Base-by-base conservation (phyloP, 495 filamentous ascomycete species). In the Tuber brumale region DNA sequence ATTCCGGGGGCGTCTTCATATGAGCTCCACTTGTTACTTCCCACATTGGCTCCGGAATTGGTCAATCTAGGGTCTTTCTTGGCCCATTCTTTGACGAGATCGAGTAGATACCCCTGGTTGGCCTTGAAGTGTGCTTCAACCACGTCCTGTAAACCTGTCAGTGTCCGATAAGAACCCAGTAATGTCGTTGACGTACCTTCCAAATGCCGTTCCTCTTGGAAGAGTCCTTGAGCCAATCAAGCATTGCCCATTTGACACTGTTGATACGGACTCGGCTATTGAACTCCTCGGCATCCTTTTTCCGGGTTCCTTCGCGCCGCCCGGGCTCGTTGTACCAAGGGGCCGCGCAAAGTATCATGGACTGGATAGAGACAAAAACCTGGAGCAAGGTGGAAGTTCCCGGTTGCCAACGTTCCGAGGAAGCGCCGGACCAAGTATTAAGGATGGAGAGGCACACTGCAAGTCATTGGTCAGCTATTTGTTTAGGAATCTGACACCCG, bases 261-360 rank as follows among this genome's bases (percentile, higher is more conserved):
- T 82, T 74, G 2, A 37, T 31, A 66, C 84, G 85, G 14, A 87
- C 79, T 2, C 72, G 69, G 3, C 79, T 70, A 73, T 86, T 88
- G 80, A 87, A 87, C 3, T 70, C 70, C 14, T 83, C 57, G 2
- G 82, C 83, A 16, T 74, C 57, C 3, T 70, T 44, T 19, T 81
- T 77, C 51, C 84, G 76, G 7, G 76, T 42, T 9, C 44, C 23
- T 6, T 66, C 44, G 74, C 88, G 86, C 42, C 82, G 81, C 19
- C 87, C 86, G 0, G 89, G 89, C 76, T 91, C 88, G 81, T 90
- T 91, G 84, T 86, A 87, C 83, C 85, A 88, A 5, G 90, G 90
- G 41, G 87, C 73, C 6, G 86, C 87, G 73, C 85, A 87, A 73
- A 91, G 85, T 51, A 91, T 86, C 89, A 91, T 89, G 43, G 86